Conservation (phyloP, 1,284 basidiomycete species). For the Rhodotorula sp. region DNA sequence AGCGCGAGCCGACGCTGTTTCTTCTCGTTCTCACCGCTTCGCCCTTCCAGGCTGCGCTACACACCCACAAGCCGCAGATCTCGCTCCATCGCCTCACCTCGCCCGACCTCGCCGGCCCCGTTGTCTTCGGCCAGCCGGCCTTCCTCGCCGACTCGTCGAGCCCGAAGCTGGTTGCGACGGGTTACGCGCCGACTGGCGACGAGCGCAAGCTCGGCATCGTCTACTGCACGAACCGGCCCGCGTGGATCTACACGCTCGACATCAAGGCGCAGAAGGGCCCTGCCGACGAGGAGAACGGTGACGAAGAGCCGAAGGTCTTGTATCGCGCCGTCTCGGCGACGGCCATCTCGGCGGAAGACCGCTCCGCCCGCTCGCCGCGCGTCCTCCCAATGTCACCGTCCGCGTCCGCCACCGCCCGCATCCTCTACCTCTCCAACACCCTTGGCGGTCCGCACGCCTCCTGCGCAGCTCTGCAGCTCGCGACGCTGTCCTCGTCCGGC, state of each 20-base stretch:
- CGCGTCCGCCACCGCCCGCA: conserved; percentile 55
- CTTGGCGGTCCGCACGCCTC: conserved; percentile 65
- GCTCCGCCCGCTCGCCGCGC: conserved; percentile 64
- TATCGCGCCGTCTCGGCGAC: conserved; percentile 25
- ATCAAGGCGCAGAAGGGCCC: not conserved
- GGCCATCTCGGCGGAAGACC: conserved; percentile 52
- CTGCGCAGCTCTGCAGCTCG: conserved; percentile 59
- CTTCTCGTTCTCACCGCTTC: conserved; percentile 26
- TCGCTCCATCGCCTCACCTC: conserved; percentile 25
- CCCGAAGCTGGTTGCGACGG: conserved; percentile 55
- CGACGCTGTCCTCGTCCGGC: conserved; percentile 45
- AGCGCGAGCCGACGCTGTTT: conserved; percentile 36
- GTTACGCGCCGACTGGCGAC: conserved; percentile 62
- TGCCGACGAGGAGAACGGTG: not conserved
- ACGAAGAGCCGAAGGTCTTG: not conserved
- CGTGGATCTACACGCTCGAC: conserved; percentile 58
- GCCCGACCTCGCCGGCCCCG: not conserved
- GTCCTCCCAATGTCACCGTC: conserved; percentile 45
- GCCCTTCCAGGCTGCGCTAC: not conserved
- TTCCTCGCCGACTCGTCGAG: conserved; percentile 15
- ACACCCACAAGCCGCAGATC: not conserved
- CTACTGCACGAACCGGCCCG: conserved; percentile 65
- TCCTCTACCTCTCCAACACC: conserved; percentile 63
- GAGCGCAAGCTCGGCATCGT: conserved; percentile 64
- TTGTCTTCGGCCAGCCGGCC: conserved; percentile 38